phyloP scores from a whole-genome alignment of 495 filamentous ascomycete species.

The Penicillium herquei region DNA sequence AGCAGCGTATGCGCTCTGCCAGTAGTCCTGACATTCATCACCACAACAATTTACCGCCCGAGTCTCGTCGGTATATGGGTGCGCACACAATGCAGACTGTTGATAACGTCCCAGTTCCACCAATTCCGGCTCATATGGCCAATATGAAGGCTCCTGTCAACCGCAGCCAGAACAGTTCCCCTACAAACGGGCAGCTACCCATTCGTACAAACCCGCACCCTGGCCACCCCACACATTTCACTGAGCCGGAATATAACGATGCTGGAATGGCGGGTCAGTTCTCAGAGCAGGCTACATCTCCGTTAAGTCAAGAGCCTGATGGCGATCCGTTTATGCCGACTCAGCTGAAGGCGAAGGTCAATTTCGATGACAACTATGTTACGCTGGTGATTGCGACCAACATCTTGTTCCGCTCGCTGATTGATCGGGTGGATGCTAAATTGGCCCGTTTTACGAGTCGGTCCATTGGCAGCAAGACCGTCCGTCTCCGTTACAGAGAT shows the following conservation, averaged over 20 bases:
- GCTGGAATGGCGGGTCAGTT: slow-evolving; percentile 23
- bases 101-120: slow-evolving; percentile 64
- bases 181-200: slow-evolving; percentile 49
- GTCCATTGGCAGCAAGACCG: slow-evolving; percentile 71
- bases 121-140: slow-evolving; percentile 60
- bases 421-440: slow-evolving; percentile 96
- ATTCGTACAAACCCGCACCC: slow-evolving; percentile 40
- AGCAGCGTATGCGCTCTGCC: slow-evolving; percentile 65
- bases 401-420: slow-evolving; percentile 86
- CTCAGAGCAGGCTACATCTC: slow-evolving; percentile 39
- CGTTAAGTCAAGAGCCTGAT: slow-evolving; percentile 35
- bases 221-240: slow-evolving; percentile 33
- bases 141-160: slow-evolving; percentile 60
- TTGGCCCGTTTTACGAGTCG: slow-evolving; percentile 77
- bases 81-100: slow-evolving; percentile 63
- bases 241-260: slow-evolving; percentile 41
- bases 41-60: slow-evolving; percentile 36
- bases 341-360: slow-evolving; percentile 93
- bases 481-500: slow-evolving; percentile 85
- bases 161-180: slow-evolving; percentile 67
- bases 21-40: slow-evolving; percentile 69
- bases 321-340: slow-evolving; percentile 45
- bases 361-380: slow-evolving; percentile 77
- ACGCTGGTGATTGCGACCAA: slow-evolving; percentile 91
- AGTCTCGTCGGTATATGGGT: slow-evolving; percentile 49